Percentiles rank a stretch among this genome's conserved stretches.
These are phyloP conservation scores for Magnolia officinalis DNA, from an alignment of 164 flowering plant species.

Conservation along the genomic window DNA sequence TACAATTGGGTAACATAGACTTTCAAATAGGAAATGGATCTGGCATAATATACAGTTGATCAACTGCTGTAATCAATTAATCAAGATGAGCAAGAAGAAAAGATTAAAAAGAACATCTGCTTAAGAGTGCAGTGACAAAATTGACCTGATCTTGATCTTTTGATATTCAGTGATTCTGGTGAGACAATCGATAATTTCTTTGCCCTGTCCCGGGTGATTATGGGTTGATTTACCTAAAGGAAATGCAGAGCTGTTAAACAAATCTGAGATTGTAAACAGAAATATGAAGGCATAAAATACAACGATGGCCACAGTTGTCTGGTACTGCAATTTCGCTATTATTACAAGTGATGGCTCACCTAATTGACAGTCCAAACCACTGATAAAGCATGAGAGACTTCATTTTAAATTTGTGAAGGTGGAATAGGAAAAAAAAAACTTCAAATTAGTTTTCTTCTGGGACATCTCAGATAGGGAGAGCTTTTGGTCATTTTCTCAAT, in stretches of 20 bases:
- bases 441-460: too few relatives aligned
- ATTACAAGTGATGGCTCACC: too few relatives aligned
- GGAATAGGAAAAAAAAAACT: too few relatives aligned
- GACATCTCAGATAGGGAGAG: too few relatives aligned
- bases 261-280: not conserved
- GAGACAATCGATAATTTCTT: not conserved
- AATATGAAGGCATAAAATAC: not conserved
- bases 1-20: not conserved
- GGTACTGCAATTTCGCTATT: too few relatives aligned
- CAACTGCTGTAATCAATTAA: not conserved
- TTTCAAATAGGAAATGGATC: not conserved
- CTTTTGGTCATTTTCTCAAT: too few relatives aligned
- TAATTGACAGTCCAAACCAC: too few relatives aligned
- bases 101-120: not conserved
- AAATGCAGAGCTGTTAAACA: not conserved
- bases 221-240: not conserved
- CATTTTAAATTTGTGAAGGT: too few relatives aligned
- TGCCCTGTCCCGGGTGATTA: not conserved
- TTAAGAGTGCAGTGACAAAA: not conserved
- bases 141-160: conserved; percentile 5
- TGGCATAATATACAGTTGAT: not conserved
- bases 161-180: conserved; percentile 1
- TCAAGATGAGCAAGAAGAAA: not conserved
- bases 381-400: too few relatives aligned
- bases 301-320: too few relatives aligned